Base-by-base conservation (phyloP, 331 rosid genomes). In the Cydonia oblonga region DNA sequence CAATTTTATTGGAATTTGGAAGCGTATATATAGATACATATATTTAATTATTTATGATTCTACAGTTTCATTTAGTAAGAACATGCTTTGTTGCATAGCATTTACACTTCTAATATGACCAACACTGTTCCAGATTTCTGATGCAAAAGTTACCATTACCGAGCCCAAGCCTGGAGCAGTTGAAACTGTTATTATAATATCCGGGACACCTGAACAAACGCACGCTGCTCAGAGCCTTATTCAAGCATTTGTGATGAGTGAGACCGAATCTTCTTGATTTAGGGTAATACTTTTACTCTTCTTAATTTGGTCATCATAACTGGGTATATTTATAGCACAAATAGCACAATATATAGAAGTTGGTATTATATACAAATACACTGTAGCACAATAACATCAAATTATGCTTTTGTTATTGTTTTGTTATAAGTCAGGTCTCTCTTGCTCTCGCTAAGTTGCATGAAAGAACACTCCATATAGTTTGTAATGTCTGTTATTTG, bases 211-310 rank as follows among this genome's bases (percentile, higher is more conserved):
- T 5, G 99, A 95, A 83, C 97, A 95, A 78, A 88, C 96, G 54
- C 91, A 95, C 77, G 99, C 99, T 67, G 99, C 99, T 4, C 99
- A 95, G 63, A 91, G 97, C 86, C 96, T 91, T 75, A 91, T 95
- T 77, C 99, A 95, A 83, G 99, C 99, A 56, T 95, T 95, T 83
- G 99, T 95, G 69, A 86, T 91, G 83, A 83, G 92, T 35, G 99
- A 92, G 90, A 75, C 79, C 14, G 90, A 95, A 79, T 87, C 90
- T 66, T 68, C 87, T 64, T 95, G 84, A 90, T 80, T 70, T 49
- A 49, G 22, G 56, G 56, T 49, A 49, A 49, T 18, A 6, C 56
- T 6, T 6, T 49, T 2, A 7, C 6, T 49, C 2, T 6, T 49
- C 22, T 18, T 49, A 2, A 6, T 49, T 6, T 49, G 56, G 22